Evolutionary conservation across 2,329 filamentous ascomycete species (phyloP).

Genomic region (Fusarium armeniacum): DNA sequence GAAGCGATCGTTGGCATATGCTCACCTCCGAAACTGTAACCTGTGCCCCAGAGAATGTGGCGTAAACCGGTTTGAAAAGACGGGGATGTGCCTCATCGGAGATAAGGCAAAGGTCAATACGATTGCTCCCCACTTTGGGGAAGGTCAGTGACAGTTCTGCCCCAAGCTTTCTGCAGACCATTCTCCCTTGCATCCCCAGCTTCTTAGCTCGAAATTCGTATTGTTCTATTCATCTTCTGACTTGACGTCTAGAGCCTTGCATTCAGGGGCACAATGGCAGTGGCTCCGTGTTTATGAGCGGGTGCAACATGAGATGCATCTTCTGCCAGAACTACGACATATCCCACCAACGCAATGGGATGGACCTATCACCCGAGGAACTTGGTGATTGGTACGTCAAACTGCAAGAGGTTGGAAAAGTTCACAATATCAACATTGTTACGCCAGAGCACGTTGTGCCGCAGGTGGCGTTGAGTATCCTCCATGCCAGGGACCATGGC

Average conservation of each 20-base stretch:
- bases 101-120: slow-evolving; percentile 84
- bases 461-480: slow-evolving; percentile 82
- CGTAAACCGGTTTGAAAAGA: slow-evolving; percentile 84
- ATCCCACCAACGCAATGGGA: slow-evolving; percentile 83
- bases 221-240: slow-evolving; percentile 16
- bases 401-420: slow-evolving; percentile 80
- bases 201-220: background rate
- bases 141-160: slow-evolving; percentile 62
- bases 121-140: slow-evolving; percentile 87
- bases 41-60: slow-evolving; percentile 82
- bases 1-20: slow-evolving; percentile 81
- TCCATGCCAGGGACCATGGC: slow-evolving; percentile 78
- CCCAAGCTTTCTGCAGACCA: slow-evolving; percentile 12
- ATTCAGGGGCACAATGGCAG: slow-evolving; percentile 86
- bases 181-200: slow-evolving; percentile 30
- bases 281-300: slow-evolving; percentile 85
- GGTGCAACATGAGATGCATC: slow-evolving; percentile 79
- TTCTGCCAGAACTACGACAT: slow-evolving; percentile 90
- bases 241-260: slow-evolving; percentile 73
- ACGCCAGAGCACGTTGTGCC: slow-evolving; percentile 90
- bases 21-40: slow-evolving; percentile 83
- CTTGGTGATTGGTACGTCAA: slow-evolving; percentile 88
- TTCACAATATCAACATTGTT: slow-evolving; percentile 92
- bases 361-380: slow-evolving; percentile 82
- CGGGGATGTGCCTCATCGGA: slow-evolving; percentile 83